Conservation (phyloP, 805 yeast species). For the Starmera dryadoides region DNA sequence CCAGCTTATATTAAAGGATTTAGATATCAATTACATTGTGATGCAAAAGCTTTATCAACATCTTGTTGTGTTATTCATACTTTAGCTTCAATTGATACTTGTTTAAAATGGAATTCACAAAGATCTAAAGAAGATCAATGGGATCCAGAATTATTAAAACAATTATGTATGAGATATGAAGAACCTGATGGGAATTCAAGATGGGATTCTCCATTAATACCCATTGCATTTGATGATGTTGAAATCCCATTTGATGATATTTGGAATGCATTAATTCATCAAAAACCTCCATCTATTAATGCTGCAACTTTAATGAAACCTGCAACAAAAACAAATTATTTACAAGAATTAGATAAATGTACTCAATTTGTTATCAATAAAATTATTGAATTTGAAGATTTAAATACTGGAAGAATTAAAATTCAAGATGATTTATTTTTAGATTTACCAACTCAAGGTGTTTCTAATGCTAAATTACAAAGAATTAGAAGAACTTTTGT, state of each 20-base stretch:
- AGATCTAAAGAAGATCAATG: constrained; percentile 35
- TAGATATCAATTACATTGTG: constrained; percentile 89
- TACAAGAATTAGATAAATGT: constrained; percentile 68
- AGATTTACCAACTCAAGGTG: constrained; percentile 53
- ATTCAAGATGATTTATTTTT: constrained; percentile 38
- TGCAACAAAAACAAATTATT: constrained; percentile 66
- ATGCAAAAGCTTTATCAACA: constrained; percentile 78
- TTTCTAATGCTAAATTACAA: constrained; percentile 73
- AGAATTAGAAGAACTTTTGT: constrained; percentile 79
- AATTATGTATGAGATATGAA: constrained; percentile 78
- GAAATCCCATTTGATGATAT: constrained; percentile 58
- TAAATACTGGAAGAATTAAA: constrained; percentile 31
- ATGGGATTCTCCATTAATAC: constrained; percentile 92
- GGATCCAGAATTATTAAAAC: constrained; percentile 59
- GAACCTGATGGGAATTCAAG: constrained; percentile 82
- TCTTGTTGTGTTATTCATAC: constrained; percentile 80
- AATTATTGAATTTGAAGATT: constrained; percentile 55
- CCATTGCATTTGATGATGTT: constrained; percentile 48
- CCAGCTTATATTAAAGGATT: constrained; percentile 91
- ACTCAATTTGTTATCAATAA: constrained; percentile 61
- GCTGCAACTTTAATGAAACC: constrained; percentile 80
- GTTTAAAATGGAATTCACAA: constrained; percentile 53
- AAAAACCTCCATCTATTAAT: constrained; percentile 65
- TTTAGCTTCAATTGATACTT: constrained; percentile 55
- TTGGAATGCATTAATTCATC: constrained; percentile 48